Base-by-base conservation (phyloP, 257 asterid species). In the Nemophila menziesii region DNA sequence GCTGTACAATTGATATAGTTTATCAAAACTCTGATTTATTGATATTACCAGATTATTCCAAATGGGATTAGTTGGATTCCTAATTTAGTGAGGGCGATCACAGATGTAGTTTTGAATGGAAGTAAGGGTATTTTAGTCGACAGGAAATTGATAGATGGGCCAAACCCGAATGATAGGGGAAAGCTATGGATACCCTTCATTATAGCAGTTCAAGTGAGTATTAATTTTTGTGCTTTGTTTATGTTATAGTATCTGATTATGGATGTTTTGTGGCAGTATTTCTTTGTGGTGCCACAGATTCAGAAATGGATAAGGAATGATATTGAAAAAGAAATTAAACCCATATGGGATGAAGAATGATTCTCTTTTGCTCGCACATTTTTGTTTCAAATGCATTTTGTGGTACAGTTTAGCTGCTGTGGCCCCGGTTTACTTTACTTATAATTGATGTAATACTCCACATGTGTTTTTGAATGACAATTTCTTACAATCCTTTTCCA, bases 31-130 rank as follows among this genome's bases (percentile, higher is more conserved):
- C n/a, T n/a, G n/a, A n/a, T n/a, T n/a, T n/a, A n/a, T n/a, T n/a
- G n/a, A n/a, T n/a, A n/a, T n/a, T n/a, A n/a, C n/a, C 82, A 90
- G 99, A 58, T 81, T 49, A 92, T 90, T 33, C 96, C 99, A 44
- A 59, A 66, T n/a, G 92, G 93, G 26, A 63, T 44, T 52, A 75
- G 93, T 15, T 90, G 94, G 94, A 90, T 90, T 44, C 89, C 99
- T n/a, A 69, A 48, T 52, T 60, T 90, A 60, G 92, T 90, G 41
- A 54, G 61, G n/a, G 57, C 59, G 0, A 75, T 85, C 54, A 70
- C 96, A 0, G 86, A 79, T 5, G 72, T 73, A 11, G 70, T 74
- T 67, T 58, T 79, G 49, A 73, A 78, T 47, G 93, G 80, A 49
- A 75, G 79, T 55, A 16, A 39, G 33, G 58, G 94, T 54, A 71